phyloP scores from a whole-genome alignment of 2,329 filamentous ascomycete genomes.

The Rhynchosporium agropyri region DNA sequence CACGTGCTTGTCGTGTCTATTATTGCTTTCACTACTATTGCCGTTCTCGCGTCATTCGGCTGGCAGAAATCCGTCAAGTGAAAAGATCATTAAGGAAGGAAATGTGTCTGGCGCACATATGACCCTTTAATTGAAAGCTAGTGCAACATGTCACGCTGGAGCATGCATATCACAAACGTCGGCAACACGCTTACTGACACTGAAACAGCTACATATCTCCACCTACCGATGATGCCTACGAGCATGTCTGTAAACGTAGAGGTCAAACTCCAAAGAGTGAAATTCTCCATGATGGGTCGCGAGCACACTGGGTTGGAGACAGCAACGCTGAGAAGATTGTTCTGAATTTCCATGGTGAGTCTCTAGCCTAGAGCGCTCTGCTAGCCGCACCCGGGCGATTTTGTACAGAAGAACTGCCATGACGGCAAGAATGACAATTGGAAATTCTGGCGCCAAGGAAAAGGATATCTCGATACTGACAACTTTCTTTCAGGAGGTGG shows the following conservation, averaged over 20 bases:
- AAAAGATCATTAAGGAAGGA: no score
- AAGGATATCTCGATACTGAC: neutral
- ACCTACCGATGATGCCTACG: slow-evolving; percentile 35
- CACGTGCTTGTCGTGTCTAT: neutral
- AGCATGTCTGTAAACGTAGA: slow-evolving; percentile 33
- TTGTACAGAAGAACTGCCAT: no score
- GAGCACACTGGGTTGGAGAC: slow-evolving; percentile 51
- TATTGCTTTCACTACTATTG: neutral
- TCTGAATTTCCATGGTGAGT: slow-evolving; percentile 50
- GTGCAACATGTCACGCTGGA: neutral
- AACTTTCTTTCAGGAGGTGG: slow-evolving; percentile 51
- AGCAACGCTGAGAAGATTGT: slow-evolving; percentile 46
- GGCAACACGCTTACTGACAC: neutral
- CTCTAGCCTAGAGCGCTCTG: neutral
- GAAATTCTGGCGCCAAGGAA: neutral
- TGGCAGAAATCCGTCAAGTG: neutral
- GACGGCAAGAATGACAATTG: neutral
- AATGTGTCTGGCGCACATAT: neutral
- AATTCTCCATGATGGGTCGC: slow-evolving; percentile 44
- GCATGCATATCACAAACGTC: neutral
- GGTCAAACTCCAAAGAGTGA: slow-evolving; percentile 32
- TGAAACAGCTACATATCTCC: slow-evolving; percentile 28
- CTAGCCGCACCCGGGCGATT: neutral
- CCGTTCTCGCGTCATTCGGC: neutral
- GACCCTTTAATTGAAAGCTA: neutral